Base-by-base conservation (phyloP, 768 basidiomycete species). In the Paxillus rubicundulus region DNA sequence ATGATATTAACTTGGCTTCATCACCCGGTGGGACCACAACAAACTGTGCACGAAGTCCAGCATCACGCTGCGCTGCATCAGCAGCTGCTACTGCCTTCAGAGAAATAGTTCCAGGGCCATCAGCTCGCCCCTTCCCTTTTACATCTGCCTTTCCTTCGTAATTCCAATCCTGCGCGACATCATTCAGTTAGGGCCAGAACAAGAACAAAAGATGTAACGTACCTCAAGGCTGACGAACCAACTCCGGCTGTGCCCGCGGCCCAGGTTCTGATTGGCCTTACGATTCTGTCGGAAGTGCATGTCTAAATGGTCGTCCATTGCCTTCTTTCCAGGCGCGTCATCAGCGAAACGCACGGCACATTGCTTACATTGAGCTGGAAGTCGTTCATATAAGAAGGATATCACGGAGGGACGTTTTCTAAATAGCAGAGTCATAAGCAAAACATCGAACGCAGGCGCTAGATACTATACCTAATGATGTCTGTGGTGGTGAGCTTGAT, bases 271-370 rank as follows among this genome's bases (percentile, higher is more conserved):
- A 62, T 77, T 84, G 24, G 86, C 84, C 68, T 89, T 89, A 54
- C 87, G 82, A 64, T 98, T 98, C 67, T 96, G 88, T 66, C 86
- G 80, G 73, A 97, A 98, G 70, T 99, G 96, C 87, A 91, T 89
- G 68, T 99, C 96, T 61, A 98, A 78, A 66, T 99, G 97, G 52
- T 86, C 82, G 61, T 95, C 82, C 77, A 94, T 79, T 36, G 73
- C 77, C 66, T 84, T 86, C 73, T 86, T 91, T 54, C 90, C 93
- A 48, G 75, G 61, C 24, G 72, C 65, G 28, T 81, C 83, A 60
- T 91, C 89, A 44, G 87, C 74, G 70, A 95, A 96, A 40, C 96
- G 86, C 49, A 90, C 72, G 16, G 89, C 91, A 74, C 96, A 99
- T 63, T 98, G 95, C 72, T 87, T 92, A 78, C 96, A 99, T 72